Conservation (phyloP, 2,329 filamentous ascomycete genomes). For the Fusarium euwallaceae region DNA sequence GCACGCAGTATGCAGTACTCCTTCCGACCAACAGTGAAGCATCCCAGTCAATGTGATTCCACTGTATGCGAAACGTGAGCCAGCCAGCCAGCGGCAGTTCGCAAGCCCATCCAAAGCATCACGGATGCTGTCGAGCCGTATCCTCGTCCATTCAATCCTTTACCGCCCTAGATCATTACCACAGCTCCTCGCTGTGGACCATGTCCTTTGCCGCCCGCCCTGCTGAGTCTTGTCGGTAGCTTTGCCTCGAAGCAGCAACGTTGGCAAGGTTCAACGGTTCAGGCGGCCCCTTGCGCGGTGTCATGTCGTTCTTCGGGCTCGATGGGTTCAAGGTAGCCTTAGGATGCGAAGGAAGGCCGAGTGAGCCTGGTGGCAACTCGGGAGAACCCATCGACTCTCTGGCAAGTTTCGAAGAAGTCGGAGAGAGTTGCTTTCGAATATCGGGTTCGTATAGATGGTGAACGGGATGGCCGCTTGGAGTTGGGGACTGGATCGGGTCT, state of each 20-base stretch:
- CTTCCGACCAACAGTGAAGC: not conserved
- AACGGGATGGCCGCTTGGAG: slow-evolving; percentile 40
- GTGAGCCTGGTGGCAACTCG: slow-evolving; percentile 43
- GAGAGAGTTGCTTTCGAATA: slow-evolving; percentile 50
- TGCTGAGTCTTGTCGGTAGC: slow-evolving; percentile 12
- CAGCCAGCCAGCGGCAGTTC: slow-evolving; percentile 31
- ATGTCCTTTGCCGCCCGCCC: slow-evolving; percentile 19
- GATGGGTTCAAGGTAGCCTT: slow-evolving; percentile 36
- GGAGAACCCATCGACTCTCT: slow-evolving; percentile 37
- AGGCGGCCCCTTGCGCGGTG: slow-evolving; percentile 35
- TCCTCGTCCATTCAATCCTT: not conserved
- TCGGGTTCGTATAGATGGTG: slow-evolving; percentile 53
- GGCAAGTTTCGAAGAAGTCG: slow-evolving; percentile 38
- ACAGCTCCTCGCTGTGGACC: slow-evolving; percentile 34
- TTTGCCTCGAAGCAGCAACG: slow-evolving; percentile 20
- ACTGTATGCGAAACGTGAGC: slow-evolving; percentile 15
- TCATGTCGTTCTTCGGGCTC: slow-evolving; percentile 20
- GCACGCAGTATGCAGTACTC: not conserved
- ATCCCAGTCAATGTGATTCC: not conserved
- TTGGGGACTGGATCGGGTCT: slow-evolving; percentile 31
- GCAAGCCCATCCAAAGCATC: not conserved
- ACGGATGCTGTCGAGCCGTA: not conserved
- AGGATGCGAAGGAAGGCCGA: slow-evolving; percentile 49
- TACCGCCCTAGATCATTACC: slow-evolving; percentile 4
- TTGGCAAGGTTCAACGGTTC: slow-evolving; percentile 29